Base-by-base conservation (phyloP, 2,329 filamentous ascomycete genomes). In the Mycocentrospora acerina region DNA sequence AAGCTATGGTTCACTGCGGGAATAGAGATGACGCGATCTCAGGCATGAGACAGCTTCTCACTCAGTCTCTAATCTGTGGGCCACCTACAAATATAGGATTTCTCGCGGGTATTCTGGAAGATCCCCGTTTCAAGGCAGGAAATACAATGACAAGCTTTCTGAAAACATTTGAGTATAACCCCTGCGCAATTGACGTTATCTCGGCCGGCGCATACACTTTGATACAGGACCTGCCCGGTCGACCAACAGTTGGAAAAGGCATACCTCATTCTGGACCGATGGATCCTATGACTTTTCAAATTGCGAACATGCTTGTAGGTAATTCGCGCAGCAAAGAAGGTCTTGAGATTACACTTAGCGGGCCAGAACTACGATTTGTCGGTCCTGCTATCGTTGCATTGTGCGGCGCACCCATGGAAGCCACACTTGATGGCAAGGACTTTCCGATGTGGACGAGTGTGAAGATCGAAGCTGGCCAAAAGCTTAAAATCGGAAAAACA, bases 211-310 rank as follows among this genome's bases (percentile, higher is more conserved):
- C 76, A 1, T 80, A 79, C 44, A 82, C 80, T 0, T 63, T 78
- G 2, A 69, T 84, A 2, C 76, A 83, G 57, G 80, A 84, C 44
- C 73, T 74, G 31, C 79, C 79, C 1, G 80, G 75, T 0, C 67
- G 81, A n/a, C 73, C 76, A 3, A 71, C 69, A 0, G 69, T 81
- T 2, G 79, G 79, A 1, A 74, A 75, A 51, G 81, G 80, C 6
- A 77, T 84, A 32, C 76, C 76, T 4, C 76, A 80, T 22, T 72
- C 74, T 4, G 81, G 81, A 0, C 79, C 81, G 0, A 83, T 83
- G 80, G 81, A 83, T 51, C 69, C 73, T 1, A 55, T 83, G n/a
- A 72, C 77, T 1, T 76, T 78, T 30, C 73, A 74, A 16, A 69
- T 82, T 18, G 80, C 78, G 2, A 85, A 85, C 46, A 65, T 76